Evolutionary conservation across 2,329 filamentous ascomycete genomes (phyloP), one percentile per base, ranked within the genome.

Genomic region (Aspergillus sp.): DNA sequence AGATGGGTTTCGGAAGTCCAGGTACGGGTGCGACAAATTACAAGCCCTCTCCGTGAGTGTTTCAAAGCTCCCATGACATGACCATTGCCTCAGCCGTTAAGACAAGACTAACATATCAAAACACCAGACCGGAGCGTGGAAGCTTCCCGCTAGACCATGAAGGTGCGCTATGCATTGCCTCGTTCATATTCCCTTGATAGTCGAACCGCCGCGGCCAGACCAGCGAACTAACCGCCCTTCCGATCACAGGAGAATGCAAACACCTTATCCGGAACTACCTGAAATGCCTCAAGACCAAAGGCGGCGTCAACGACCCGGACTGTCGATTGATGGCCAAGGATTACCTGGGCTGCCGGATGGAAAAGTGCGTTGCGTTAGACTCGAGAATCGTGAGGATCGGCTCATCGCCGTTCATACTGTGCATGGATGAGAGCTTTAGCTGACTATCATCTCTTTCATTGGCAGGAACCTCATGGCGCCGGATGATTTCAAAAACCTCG

Each of bases 71-170:
- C 19, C n/a, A 25, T 5, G 10, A n/a, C 27, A 33, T 47, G 2
- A 20, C 38, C 38, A 48, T 47, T 54, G 38, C 52, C 41, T 5
- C 3, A 35, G 15, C 7, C 30, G 44, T 7, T 2, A 22, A 12
- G 3, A 30, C 25, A 30, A 30, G 10, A 30, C 25, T 30, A 12
- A 30, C 25, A 30, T 27, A 27, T 12, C 25, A 7, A 30, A 27
- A 2, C 49, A 32, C 57, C n/a, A 93, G 88, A 49, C 91, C 91
- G 4, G 87, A 96, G 67, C 84, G 90, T 60, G 91, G 91, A 48
- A 94, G 88, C 60, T 97, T 97, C 64, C 91, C 91, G n/a, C 82
- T 97, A 48, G 91, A 97, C 69, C 90, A 96, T 61, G 90, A 95
- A 68, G 89, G 82, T 84, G 72, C 32, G 46, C 41, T 41, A 37